These are phyloP conservation scores for Neurospora discreta DNA, from an alignment of 495 filamentous ascomycete genomes.

Conservation along the genomic window DNA sequence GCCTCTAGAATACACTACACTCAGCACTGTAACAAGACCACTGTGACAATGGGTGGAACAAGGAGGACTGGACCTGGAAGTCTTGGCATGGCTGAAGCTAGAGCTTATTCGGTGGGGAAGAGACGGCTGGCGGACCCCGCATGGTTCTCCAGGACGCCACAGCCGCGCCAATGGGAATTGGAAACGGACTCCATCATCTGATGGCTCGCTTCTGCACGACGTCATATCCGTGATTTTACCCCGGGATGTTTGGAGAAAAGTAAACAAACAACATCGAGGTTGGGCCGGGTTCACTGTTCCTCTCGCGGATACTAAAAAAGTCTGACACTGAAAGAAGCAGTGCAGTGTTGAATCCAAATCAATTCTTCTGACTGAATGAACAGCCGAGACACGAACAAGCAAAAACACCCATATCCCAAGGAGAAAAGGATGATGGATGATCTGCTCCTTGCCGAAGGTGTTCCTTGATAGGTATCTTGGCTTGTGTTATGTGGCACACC, in stretches of 20 bases:
- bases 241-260: not conserved
- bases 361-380: not conserved
- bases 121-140: conserved; percentile 10
- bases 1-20: not conserved
- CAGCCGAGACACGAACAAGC: not conserved
- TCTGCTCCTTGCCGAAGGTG: not conserved
- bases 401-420: not conserved
- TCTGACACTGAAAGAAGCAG: not conserved
- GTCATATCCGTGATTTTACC: conserved; percentile 2
- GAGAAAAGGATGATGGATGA: not conserved
- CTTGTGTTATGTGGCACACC: not conserved
- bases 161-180: conserved; percentile 10
- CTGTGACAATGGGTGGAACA: not conserved
- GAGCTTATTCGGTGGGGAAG: conserved; percentile 33
- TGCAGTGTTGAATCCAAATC: not conserved
- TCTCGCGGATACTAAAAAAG: not conserved
- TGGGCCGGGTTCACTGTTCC: not conserved
- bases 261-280: not conserved
- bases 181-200: not conserved
- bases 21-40: not conserved
- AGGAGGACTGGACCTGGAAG: not conserved
- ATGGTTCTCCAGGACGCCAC: conserved; percentile 3
- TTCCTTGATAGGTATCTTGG: not conserved
- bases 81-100: conserved; percentile 10
- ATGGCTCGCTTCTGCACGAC: conserved; percentile 1